Percentiles rank a stretch among this genome's conserved stretches.
Conservation (phyloP, 2,329 filamentous ascomycete genomes). For the Meredithiella fracta region DNA sequence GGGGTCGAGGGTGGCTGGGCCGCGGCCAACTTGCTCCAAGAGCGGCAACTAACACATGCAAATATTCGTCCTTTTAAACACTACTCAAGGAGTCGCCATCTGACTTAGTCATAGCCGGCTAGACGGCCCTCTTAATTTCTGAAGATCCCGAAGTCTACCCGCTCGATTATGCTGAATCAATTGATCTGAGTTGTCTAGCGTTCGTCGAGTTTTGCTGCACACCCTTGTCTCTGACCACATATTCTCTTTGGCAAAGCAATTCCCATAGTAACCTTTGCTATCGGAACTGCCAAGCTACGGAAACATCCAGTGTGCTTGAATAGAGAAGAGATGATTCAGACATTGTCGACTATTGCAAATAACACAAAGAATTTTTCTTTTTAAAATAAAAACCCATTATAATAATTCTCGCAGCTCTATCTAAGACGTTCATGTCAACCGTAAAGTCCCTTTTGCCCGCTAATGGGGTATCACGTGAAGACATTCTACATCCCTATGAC, state of each 20-base stretch:
- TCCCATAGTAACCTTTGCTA: not conserved
- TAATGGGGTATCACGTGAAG: not conserved
- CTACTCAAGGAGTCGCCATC: not conserved
- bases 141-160: not conserved
- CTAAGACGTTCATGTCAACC: no score
- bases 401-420: no score
- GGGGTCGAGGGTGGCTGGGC: not conserved
- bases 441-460: not conserved
- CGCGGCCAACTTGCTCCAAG: not conserved
- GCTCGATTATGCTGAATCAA: not conserved
- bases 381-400: no score
- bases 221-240: not conserved
- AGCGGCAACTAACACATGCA: not conserved
- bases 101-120: not conserved
- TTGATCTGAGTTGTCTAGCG: no score
- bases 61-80: not conserved
- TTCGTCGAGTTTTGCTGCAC: not conserved
- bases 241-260: no score
- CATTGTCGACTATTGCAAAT: no score
- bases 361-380: no score
- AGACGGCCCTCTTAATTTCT: not conserved
- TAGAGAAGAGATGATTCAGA: no score
- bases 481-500: not conserved
- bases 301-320: not conserved
- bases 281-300: not conserved